Evolutionary conservation across 2,329 filamentous ascomycete genomes (phyloP).

Genomic region (Ceratocystis destructans): DNA sequence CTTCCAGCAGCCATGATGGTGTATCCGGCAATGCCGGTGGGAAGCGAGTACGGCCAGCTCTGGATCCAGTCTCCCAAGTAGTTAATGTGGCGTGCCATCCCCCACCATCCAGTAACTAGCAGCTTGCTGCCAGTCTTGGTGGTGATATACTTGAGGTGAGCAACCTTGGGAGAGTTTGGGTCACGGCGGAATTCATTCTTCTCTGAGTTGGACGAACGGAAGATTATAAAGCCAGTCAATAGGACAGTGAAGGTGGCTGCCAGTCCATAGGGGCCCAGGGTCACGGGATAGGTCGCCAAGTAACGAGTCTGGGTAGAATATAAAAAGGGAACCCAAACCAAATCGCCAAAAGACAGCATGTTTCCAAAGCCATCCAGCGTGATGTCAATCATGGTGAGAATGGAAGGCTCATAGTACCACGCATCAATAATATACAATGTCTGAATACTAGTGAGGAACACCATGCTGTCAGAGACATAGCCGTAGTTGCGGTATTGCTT

Average conservation of each 20-base stretch:
- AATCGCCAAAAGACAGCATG: slow-evolving; percentile 87
- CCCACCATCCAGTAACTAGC: slow-evolving; percentile 86
- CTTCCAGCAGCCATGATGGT: slow-evolving; percentile 47
- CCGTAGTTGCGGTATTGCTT: slow-evolving; percentile 80
- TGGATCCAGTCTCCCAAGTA: slow-evolving; percentile 93
- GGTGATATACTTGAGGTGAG: slow-evolving; percentile 72
- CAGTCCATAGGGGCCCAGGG: slow-evolving; percentile 57
- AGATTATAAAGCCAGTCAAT: slow-evolving; percentile 68
- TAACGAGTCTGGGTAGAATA: slow-evolving; percentile 79
- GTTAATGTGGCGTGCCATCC: slow-evolving; percentile 81
- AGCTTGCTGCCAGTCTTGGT: slow-evolving; percentile 71
- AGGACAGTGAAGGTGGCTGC: slow-evolving; percentile 53
- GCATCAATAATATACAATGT: slow-evolving; percentile 71
- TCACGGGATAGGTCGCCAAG: slow-evolving; percentile 64
- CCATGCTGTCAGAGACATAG: slow-evolving; percentile 70
- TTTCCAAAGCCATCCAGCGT: slow-evolving; percentile 87
- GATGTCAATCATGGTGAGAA: slow-evolving; percentile 89
- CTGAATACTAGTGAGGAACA: slow-evolving; percentile 66
- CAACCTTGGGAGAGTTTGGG: slow-evolving; percentile 63
- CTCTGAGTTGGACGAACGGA: slow-evolving; percentile 85
- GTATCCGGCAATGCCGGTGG: slow-evolving; percentile 75
- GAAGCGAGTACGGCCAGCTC: slow-evolving; percentile 79
- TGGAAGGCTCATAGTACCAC: slow-evolving; percentile 73
- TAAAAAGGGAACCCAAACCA: slow-evolving; percentile 84
- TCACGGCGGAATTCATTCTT: slow-evolving; percentile 91